Percentiles rank a stretch among this genome's conserved stretches.
These are phyloP conservation scores for Fragilaria radians DNA, from an alignment of 108 stramenopile species.

Conservation along the genomic window DNA sequence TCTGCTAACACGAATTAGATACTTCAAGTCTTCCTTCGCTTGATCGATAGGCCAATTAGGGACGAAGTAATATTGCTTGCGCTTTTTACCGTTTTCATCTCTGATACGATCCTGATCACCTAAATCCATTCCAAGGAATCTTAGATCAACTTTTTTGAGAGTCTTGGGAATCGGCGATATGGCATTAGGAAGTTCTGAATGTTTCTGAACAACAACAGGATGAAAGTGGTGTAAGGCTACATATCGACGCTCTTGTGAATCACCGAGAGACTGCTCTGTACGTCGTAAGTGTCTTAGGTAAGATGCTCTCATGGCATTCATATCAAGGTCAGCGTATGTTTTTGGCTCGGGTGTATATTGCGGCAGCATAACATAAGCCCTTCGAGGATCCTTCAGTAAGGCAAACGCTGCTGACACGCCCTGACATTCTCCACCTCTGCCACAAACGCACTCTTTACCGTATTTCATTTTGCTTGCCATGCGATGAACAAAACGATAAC, in stretches of 20 bases:
- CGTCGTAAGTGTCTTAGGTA: conserved; percentile 25
- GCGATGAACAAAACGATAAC: no score
- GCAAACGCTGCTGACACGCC: conserved; percentile 37
- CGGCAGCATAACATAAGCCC: conserved; percentile 24
- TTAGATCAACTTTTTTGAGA: conserved; percentile 23
- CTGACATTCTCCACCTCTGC: conserved; percentile 18
- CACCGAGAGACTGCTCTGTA: conserved; percentile 1
- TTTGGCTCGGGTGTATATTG: conserved; percentile 10
- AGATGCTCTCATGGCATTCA: conserved; percentile 23
- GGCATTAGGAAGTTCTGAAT: conserved; percentile 9
- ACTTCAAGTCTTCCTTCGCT: conserved; percentile 29
- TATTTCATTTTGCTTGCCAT: conserved; percentile 1
- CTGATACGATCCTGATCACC: conserved; percentile 20
- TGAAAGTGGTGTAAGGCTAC: conserved; percentile 42
- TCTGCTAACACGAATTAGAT: not conserved
- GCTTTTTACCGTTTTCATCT: conserved; percentile 14
- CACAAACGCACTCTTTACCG: conserved; percentile 24
- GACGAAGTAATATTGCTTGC: conserved; percentile 24
- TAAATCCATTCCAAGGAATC: conserved; percentile 14
- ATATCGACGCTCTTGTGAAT: conserved; percentile 15
- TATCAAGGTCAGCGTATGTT: conserved; percentile 15
- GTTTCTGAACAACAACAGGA: conserved; percentile 22
- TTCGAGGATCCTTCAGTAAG: conserved; percentile 25
- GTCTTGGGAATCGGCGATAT: conserved; percentile 21
- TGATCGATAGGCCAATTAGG: conserved; percentile 20